These are phyloP conservation scores for Auriculariales sp. DNA, from an alignment of 768 basidiomycete genomes.

Conservation along the genomic window DNA sequence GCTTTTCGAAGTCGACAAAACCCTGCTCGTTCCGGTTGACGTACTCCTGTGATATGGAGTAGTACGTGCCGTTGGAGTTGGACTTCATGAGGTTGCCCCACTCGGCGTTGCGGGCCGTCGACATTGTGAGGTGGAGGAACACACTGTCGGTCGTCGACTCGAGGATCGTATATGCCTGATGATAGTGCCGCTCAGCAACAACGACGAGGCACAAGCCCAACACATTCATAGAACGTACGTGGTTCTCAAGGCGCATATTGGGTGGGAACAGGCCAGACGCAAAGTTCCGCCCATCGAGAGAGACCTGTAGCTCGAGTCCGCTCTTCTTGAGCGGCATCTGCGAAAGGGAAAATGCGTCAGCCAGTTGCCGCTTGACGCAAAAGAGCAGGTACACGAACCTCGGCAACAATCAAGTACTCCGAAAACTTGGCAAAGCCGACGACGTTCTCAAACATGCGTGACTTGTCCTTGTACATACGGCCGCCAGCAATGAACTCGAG, in stretches of 20 bases:
- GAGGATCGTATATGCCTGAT: slow-evolving; percentile 79
- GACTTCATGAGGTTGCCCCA: slow-evolving; percentile 93
- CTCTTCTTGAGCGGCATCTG: slow-evolving; percentile 39
- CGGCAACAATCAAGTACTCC: slow-evolving; percentile 89
- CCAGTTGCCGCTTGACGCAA: neutral
- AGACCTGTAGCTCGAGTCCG: slow-evolving; percentile 76
- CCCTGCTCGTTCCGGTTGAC: slow-evolving; percentile 83
- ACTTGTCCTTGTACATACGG: slow-evolving; percentile 56
- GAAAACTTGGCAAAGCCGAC: slow-evolving; percentile 96
- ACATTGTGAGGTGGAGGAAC: slow-evolving; percentile 94
- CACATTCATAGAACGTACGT: slow-evolving; percentile 35
- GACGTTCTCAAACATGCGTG: slow-evolving; percentile 69
- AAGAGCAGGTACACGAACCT: slow-evolving; percentile 36
- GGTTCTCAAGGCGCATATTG: slow-evolving; percentile 75
- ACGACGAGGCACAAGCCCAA: neutral
- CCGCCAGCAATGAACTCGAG: slow-evolving; percentile 67
- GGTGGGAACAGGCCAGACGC: slow-evolving; percentile 84
- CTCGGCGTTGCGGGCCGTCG: slow-evolving; percentile 50
- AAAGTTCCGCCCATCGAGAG: slow-evolving; percentile 77
- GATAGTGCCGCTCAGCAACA: neutral
- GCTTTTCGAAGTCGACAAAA: slow-evolving; percentile 96
- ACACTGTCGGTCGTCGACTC: slow-evolving; percentile 89
- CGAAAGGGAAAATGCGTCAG: slow-evolving; percentile 3
- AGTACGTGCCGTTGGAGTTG: slow-evolving; percentile 97
- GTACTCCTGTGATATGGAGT: slow-evolving; percentile 69